Conservation (phyloP, 2,329 filamentous ascomycete species). For the Ophiostoma sp. region DNA sequence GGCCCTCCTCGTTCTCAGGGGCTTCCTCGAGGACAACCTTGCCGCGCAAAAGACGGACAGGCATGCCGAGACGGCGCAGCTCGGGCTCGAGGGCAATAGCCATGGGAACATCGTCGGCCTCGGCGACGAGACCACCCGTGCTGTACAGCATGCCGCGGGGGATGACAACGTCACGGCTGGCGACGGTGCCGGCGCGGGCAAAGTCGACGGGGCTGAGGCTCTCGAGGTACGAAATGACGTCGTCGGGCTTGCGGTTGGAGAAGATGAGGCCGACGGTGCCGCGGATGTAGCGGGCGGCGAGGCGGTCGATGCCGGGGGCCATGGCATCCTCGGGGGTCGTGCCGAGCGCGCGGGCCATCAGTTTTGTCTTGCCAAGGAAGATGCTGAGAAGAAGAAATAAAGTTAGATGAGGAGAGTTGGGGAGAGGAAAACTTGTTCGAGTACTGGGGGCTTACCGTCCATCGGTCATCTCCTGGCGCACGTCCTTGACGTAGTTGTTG, state of each 20-base stretch:
- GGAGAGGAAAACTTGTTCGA: no score
- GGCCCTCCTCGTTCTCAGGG: constrained; percentile 48
- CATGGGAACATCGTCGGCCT: constrained; percentile 80
- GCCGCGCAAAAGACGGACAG: constrained; percentile 84
- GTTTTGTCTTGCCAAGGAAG: constrained; percentile 99
- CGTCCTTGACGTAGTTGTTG: constrained; percentile 91
- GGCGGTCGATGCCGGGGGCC: constrained; percentile 72
- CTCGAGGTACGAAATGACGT: constrained; percentile 70
- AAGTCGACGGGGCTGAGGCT: constrained; percentile 78
- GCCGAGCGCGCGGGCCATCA: constrained; percentile 95
- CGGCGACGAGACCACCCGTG: constrained; percentile 74
- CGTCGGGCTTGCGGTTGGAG: constrained; percentile 70
- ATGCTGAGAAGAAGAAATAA: constrained; percentile 55
- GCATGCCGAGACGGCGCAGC: constrained; percentile 83
- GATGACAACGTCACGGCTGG: constrained; percentile 74
- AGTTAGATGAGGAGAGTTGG: not conserved
- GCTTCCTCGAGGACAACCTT: constrained; percentile 68
- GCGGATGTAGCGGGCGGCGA: constrained; percentile 64
- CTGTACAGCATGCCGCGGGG: constrained; percentile 82
- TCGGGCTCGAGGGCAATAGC: constrained; percentile 89
- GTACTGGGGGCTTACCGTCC: constrained; percentile 61
- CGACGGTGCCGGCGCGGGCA: constrained; percentile 79
- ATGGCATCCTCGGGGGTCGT: constrained; percentile 73
- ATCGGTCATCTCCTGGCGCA: constrained; percentile 80
- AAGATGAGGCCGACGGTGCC: constrained; percentile 85